Evolutionary conservation across 352 stramenopile genomes (phyloP), one percentile per base, ranked within the genome.

Genomic region (Peronospora farinosa): DNA sequence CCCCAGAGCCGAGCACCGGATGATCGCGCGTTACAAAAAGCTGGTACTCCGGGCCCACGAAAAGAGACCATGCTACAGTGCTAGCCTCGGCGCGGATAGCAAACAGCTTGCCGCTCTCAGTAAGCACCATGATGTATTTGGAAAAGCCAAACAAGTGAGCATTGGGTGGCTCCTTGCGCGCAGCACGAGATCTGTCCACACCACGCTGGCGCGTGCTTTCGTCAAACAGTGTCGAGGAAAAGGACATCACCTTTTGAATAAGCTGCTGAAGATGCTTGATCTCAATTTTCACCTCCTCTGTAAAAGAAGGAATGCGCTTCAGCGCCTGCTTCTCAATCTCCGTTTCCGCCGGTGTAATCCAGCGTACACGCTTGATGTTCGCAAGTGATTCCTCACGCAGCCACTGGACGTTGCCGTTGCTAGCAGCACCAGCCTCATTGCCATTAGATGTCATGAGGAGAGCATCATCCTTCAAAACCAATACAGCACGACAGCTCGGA

Each of bases 141-240:
- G 82, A 88, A 47, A 91, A 90, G 3, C 79, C 79, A 39, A 92
- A 90, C 31, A 89, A 72, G 38, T 89, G 81, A 7, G 81, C 71
- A 42, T 88, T 89, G 2, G 47, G 60, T 9, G 74, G 74, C 40
- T 84, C 73, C 51, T 76, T 72, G 33, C 74, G 76, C 9, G 71
- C 60, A 39, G 61, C 65, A 46, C 62, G 65, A 17, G 60, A 67
- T 43, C 61, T 55, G 21, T 63, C 39, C 3, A 30, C 47, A 17
- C 66, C 65, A 40, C 54, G 52, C 3, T 62, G 56, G 15, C 51
- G 57, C 25, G 45, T 19, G 38, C 67, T 77, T 11, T 64, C 47
- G 5, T 84, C 71, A 42, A 86, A 78, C 10, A 88, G 43, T 19
- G 74, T 59, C 40, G 60, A 68, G 9, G 72, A 76, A 16, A 86